phyloP scores from a whole-genome alignment of 2,329 filamentous ascomycete genomes.

The Aschersonia sp. region DNA sequence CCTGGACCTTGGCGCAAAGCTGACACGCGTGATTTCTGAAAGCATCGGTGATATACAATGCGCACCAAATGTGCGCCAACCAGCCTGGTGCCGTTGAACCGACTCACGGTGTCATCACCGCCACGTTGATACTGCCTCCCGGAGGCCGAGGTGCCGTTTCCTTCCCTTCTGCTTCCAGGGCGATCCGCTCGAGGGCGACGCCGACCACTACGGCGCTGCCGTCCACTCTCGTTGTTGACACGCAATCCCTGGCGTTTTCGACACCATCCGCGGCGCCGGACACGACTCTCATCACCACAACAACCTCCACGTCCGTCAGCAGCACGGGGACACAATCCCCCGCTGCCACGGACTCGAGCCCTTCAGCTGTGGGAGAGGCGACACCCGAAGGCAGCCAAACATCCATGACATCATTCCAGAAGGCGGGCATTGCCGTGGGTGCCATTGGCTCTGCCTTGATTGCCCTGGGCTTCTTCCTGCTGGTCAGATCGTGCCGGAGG shows the following conservation, averaged over 20 bases:
- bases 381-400: slow-evolving; percentile 6
- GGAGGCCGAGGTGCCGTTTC: slow-evolving; percentile 11
- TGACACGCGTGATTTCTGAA: slow-evolving; percentile 1
- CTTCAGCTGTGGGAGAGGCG: slow-evolving; percentile 2
- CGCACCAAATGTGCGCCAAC: slow-evolving; percentile 43
- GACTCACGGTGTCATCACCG: slow-evolving; percentile 43
- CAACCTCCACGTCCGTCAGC: neutral
- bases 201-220: slow-evolving; percentile 2
- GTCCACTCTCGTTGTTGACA: slow-evolving; percentile 3
- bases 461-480: slow-evolving; percentile 30
- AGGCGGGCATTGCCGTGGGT: slow-evolving; percentile 45
- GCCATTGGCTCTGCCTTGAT: slow-evolving; percentile 33
- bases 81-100: slow-evolving; percentile 34
- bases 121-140: slow-evolving; percentile 31
- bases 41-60: slow-evolving; percentile 29
- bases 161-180: slow-evolving; percentile 11
- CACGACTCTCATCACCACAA: neutral
- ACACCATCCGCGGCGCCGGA: neutral
- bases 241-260: neutral
- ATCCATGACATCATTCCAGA: slow-evolving; percentile 25
- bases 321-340: neutral
- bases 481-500: slow-evolving; percentile 25
- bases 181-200: neutral
- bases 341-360: slow-evolving; percentile 2
- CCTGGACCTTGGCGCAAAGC: neutral